Percentiles rank a stretch among this genome's conserved stretches.
Conservation (phyloP, 2,329 filamentous ascomycete species). For the Penicillium polonicum region DNA sequence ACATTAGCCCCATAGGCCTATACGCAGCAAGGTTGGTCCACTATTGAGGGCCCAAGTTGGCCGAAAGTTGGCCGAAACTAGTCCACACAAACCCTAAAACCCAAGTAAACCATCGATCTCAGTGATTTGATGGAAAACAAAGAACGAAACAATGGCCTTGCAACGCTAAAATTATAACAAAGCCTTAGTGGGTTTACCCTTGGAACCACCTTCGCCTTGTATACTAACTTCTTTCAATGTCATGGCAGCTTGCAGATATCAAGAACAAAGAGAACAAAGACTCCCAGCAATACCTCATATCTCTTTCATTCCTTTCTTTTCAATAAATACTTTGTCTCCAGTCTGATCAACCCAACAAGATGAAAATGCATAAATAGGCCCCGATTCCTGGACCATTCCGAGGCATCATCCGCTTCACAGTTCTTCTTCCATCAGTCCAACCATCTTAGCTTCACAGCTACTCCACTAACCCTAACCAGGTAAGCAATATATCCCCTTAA, state of each 20-base stretch:
- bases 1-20: neutral
- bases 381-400: neutral
- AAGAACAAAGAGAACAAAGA: neutral
- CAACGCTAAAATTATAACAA: neutral
- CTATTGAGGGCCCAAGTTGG: no score
- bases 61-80: neutral
- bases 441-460: neutral
- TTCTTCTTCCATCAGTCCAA: neutral
- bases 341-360: neutral
- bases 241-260: neutral
- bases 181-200: neutral
- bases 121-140: neutral
- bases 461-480: neutral
- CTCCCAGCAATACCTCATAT: neutral
- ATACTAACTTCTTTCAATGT: neutral
- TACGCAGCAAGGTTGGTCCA: neutral
- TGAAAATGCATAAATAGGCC: neutral
- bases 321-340: neutral
- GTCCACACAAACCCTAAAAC: neutral
- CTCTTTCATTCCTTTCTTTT: neutral
- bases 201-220: neutral
- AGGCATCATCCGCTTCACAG: neutral
- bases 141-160: neutral
- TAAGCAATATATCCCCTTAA: neutral
- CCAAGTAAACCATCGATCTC: neutral